Conservation (phyloP, 306 rosid species). For the Ammopiptanthus mongolicus region DNA sequence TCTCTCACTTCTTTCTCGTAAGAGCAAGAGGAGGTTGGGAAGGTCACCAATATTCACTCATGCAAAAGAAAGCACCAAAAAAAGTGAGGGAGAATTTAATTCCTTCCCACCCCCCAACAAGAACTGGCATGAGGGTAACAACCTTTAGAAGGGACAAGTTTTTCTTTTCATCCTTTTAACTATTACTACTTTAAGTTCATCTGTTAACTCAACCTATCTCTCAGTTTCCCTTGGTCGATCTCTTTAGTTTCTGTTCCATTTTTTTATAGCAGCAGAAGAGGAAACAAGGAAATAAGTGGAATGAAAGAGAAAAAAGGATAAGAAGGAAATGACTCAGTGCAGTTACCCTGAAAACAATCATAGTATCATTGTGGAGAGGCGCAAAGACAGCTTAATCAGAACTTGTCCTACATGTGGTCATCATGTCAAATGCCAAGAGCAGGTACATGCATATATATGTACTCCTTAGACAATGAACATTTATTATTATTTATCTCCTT, state of each 20-base stretch:
- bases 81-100: slow-evolving; percentile 50
- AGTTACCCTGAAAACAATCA: slow-evolving; percentile 39
- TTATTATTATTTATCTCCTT: background rate
- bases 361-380: slow-evolving; percentile 34
- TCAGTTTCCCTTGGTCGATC: slow-evolving; percentile 10
- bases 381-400: slow-evolving; percentile 42
- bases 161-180: slow-evolving; percentile 30
- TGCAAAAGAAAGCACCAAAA: slow-evolving; percentile 34
- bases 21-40: slow-evolving; percentile 23
- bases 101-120: slow-evolving; percentile 49
- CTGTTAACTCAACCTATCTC: slow-evolving; percentile 23
- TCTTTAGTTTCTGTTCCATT: slow-evolving; percentile 15
- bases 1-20: slow-evolving; percentile 19
- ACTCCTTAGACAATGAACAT: background rate
- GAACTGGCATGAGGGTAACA: slow-evolving; percentile 44
- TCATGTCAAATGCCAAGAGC: slow-evolving; percentile 57
- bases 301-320: slow-evolving; percentile 32
- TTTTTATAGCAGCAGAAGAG: slow-evolving; percentile 14
- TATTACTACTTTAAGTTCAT: slow-evolving; percentile 25
- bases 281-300: slow-evolving; percentile 23
- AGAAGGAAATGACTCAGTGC: slow-evolving; percentile 62
- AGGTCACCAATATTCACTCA: slow-evolving; percentile 20
- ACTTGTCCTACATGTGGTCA: slow-evolving; percentile 80
- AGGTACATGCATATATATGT: slow-evolving; percentile 45
- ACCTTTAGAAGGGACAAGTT: slow-evolving; percentile 44